Evolutionary conservation across 805 yeast species (phyloP), one percentile per base, ranked within the genome.

Genomic region (Schizosaccharomyces octosporus): DNA sequence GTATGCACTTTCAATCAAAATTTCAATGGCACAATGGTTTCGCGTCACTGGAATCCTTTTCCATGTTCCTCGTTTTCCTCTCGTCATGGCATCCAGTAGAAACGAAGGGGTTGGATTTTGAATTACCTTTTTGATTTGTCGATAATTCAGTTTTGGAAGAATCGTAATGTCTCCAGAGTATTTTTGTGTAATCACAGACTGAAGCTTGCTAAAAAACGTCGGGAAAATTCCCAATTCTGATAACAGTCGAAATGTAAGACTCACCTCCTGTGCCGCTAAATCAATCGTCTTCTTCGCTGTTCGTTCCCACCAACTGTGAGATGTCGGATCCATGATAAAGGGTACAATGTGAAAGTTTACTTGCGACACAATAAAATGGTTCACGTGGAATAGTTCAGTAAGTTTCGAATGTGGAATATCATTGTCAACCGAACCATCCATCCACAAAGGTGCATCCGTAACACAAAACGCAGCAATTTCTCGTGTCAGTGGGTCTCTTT

Each of bases 311-410:
- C 63, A 80, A 57, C n/a, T 19, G 27, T 27, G 41, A 36, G 60
- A 36, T 11, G 41, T 15, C 27, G 48, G 43, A 32, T 57, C 60
- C n/a, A 57, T 19, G 29, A 36, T 41, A 60, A 90, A 78, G 0
- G 98, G 98, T 2, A 85, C 86, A 17, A 93, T 95, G 69, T 93
- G 98, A 0, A 97, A 95, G 68, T 93, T 93, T 0, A 93, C 98
- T 51, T 93, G 99, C 58, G 95, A 90, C 0, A 97, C 98, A 66
- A 93, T 88, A 64, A 93, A 89, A 70, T 93, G 96, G 69, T 93
- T 95, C 39, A 93, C 96, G 68, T 93, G 90, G 71, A 93, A 93
- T 95, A 93, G 88, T 69, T 93, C 98, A 24, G 94, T 84, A 27
- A 93, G 75, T 66, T 97, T 78, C 1, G 94, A 78, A 32, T 88